Conservation (phyloP, 768 basidiomycete species). For the Megacollybia marginata region DNA sequence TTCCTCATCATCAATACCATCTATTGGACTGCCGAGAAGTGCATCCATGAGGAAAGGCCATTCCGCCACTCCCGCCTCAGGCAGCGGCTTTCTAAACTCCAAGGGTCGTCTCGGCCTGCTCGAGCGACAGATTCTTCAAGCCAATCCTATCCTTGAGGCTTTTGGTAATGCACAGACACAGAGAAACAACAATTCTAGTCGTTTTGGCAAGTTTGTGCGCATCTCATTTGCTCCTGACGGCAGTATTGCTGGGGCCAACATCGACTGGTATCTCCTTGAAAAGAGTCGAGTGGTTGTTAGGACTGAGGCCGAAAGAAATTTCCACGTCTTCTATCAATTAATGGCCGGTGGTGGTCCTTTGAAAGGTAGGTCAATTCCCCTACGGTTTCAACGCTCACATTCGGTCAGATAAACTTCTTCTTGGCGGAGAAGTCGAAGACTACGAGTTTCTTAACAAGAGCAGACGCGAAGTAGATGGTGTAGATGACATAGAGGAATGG, state of each 20-base stretch:
- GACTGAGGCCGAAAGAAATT: conserved; percentile 83
- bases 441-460: conserved; percentile 93
- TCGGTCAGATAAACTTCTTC: conserved; percentile 57
- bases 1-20: conserved; percentile 48
- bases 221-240: conserved; percentile 92
- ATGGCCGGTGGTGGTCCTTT: conserved; percentile 68
- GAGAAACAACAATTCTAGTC: conserved; percentile 96
- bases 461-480: conserved; percentile 86
- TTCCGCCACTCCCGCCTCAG: conserved; percentile 34
- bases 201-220: conserved; percentile 96
- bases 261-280: conserved; percentile 98
- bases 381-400: neutral
- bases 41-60: conserved; percentile 54
- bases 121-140: conserved; percentile 94
- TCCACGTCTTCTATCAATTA: conserved; percentile 96
- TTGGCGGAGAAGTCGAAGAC: conserved; percentile 67
- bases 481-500: conserved; percentile 92
- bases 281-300: conserved; percentile 92
- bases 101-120: conserved; percentile 80
- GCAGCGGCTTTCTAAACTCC: conserved; percentile 40
- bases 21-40: conserved; percentile 63
- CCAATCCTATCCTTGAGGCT: conserved; percentile 94
- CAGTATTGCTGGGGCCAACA: conserved; percentile 94
- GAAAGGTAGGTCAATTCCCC: conserved; percentile 42
- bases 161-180: conserved; percentile 99